Evolutionary conservation across 2,329 filamentous ascomycete species (phyloP).

Genomic region (Tolypocladium pustulatum): DNA sequence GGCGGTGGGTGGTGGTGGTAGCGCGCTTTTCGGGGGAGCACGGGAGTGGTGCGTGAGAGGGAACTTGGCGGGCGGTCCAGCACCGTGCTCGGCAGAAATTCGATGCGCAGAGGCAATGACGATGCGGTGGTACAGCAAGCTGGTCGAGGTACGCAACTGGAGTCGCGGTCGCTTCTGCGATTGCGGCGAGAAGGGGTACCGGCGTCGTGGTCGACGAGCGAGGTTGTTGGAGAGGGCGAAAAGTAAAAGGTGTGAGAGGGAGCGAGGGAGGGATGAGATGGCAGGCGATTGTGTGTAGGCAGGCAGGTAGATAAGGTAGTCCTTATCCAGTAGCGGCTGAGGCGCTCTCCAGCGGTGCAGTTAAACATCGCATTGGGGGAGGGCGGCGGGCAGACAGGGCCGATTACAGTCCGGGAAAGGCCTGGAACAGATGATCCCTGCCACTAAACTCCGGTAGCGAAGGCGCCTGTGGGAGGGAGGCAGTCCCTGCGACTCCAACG

Average conservation of each 20-base stretch:
- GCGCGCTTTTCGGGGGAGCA: background rate
- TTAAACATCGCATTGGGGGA: constrained; percentile 1
- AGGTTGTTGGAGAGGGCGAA: background rate
- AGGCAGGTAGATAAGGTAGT: background rate
- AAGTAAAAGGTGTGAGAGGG: constrained; percentile 2
- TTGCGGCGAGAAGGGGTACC: background rate
- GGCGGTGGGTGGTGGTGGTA: background rate
- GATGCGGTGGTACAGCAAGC: background rate
- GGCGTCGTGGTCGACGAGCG: background rate
- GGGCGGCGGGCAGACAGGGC: background rate
- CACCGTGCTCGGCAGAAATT: background rate
- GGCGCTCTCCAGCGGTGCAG: background rate
- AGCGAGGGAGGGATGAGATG: background rate
- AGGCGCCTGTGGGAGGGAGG: background rate
- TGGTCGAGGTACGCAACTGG: too few species aligned
- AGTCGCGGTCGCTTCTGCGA: background rate
- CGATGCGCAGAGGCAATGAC: background rate
- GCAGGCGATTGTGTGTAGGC: background rate
- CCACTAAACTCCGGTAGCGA: background rate
- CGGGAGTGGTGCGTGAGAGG: too few species aligned
- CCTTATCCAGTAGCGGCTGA: background rate
- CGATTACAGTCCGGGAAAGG: background rate
- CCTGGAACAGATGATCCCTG: background rate
- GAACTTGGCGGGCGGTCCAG: background rate
- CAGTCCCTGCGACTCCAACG: background rate